Conservation (phyloP, 2,329 filamentous ascomycete species). For the Penicillium carneum region DNA sequence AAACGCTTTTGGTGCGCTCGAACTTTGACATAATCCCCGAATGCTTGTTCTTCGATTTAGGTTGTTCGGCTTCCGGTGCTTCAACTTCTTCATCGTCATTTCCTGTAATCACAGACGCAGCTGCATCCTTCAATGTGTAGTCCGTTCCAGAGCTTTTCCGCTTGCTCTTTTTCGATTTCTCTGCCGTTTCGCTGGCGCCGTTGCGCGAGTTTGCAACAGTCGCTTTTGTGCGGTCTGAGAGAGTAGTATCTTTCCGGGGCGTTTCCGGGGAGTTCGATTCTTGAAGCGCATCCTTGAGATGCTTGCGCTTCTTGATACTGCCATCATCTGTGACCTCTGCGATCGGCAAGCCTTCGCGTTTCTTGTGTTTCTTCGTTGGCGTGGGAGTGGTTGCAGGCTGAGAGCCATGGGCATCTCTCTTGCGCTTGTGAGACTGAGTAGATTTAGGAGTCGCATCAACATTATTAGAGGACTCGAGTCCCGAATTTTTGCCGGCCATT, state of each 20-base stretch:
- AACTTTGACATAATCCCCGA: constrained; percentile 51
- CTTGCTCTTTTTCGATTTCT: constrained; percentile 49
- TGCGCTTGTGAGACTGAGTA: constrained; percentile 44
- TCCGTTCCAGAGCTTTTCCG: constrained; percentile 40
- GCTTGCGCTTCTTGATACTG: constrained; percentile 37
- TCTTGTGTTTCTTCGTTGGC: constrained; percentile 51
- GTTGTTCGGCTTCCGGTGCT: constrained; percentile 35
- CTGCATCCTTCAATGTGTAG: constrained; percentile 23
- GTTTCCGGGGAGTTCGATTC: constrained; percentile 45
- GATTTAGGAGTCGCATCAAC: constrained; percentile 31
- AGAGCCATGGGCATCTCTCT: constrained; percentile 43
- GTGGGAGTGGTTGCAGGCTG: constrained; percentile 38
- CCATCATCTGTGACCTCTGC: constrained; percentile 42
- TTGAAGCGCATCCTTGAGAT: constrained; percentile 32
- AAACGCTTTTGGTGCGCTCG: constrained; percentile 43
- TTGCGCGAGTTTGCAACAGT: constrained; percentile 36
- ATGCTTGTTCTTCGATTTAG: constrained; percentile 43
- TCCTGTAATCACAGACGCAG: constrained; percentile 40
- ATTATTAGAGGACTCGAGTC: constrained; percentile 52
- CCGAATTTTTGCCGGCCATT: constrained; percentile 59
- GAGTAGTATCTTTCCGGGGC: constrained; percentile 40
- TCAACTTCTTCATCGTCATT: constrained; percentile 17
- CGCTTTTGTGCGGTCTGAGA: constrained; percentile 38
- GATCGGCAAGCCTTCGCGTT: constrained; percentile 32
- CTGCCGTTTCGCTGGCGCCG: constrained; percentile 32